These are phyloP conservation scores for Tolypocladium tundrense DNA, from an alignment of 2,329 filamentous ascomycete species.

Conservation along the genomic window DNA sequence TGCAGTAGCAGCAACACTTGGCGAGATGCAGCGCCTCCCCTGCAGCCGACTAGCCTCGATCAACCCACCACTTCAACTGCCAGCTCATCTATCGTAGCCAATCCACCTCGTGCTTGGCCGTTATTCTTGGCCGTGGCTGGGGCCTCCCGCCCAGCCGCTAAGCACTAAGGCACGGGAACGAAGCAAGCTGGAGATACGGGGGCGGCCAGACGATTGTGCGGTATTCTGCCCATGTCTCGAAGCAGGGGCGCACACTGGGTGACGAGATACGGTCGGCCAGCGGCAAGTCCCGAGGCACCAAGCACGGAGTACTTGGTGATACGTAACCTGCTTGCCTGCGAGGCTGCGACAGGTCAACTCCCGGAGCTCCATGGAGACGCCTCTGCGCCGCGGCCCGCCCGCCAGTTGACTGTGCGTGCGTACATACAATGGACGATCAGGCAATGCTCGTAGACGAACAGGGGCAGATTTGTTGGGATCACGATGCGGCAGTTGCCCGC, in stretches of 20 bases:
- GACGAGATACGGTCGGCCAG: background rate
- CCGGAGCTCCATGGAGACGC: background rate
- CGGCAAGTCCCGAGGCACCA: too few relatives aligned
- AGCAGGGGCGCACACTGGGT: background rate
- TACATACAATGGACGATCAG: background rate
- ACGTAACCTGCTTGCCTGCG: background rate
- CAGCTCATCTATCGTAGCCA: background rate
- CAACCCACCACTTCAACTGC: background rate
- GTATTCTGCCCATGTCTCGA: background rate
- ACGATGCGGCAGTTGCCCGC: background rate
- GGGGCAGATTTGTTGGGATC: background rate
- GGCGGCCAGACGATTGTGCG: background rate
- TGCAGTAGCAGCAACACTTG: background rate
- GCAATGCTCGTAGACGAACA: too few relatives aligned
- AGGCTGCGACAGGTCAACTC: background rate
- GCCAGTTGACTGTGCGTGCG: too few relatives aligned
- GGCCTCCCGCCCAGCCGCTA: background rate
- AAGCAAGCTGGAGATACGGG: background rate
- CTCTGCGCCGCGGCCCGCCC: background rate
- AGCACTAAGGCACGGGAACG: background rate
- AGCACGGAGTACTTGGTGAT: background rate
- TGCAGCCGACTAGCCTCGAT: background rate
- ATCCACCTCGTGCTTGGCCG: background rate
- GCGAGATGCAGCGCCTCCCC: background rate
- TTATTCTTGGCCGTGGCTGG: background rate